Conservation (phyloP, 169 alveolate species). For the Neospora caninum region DNA sequence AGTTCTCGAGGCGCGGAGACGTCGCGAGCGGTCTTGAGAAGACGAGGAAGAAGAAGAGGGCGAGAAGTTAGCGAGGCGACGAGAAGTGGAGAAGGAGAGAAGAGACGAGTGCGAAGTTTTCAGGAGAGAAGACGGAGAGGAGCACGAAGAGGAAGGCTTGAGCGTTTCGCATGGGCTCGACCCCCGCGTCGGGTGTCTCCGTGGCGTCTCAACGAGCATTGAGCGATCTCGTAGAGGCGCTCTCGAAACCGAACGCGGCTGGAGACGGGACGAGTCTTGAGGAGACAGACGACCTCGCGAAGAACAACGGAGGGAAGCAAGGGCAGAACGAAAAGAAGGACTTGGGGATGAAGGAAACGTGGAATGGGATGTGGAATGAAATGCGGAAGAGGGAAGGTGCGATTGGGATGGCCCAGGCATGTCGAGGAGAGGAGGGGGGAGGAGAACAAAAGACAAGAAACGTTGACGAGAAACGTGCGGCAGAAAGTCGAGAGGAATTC, state of each 20-base stretch:
- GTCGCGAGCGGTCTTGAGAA: not conserved
- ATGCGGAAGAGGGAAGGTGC: not conserved
- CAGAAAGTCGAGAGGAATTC: too few relatives aligned
- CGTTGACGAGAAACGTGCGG: not conserved
- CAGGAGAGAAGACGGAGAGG: not conserved
- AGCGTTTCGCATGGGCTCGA: not conserved
- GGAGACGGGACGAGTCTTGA: not conserved
- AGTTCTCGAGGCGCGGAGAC: too few relatives aligned
- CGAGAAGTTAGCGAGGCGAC: not conserved
- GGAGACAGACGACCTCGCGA: not conserved
- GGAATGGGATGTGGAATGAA: not conserved
- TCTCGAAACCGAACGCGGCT: not conserved
- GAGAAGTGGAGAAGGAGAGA: conserved; percentile 13
- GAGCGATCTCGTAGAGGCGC: not conserved
- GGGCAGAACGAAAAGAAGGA: not conserved
- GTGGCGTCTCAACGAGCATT: not conserved
- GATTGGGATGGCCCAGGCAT: not conserved
- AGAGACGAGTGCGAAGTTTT: not conserved
- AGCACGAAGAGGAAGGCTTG: not conserved
- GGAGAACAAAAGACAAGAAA: not conserved
- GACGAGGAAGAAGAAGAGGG: conserved; percentile 7
- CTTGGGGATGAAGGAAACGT: too few relatives aligned
- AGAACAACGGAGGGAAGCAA: not conserved
- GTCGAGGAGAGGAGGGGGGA: not conserved
- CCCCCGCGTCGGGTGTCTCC: not conserved